These are phyloP conservation scores for Euphorbia corollata DNA, from an alignment of 441 rosid genomes.

Conservation along the genomic window DNA sequence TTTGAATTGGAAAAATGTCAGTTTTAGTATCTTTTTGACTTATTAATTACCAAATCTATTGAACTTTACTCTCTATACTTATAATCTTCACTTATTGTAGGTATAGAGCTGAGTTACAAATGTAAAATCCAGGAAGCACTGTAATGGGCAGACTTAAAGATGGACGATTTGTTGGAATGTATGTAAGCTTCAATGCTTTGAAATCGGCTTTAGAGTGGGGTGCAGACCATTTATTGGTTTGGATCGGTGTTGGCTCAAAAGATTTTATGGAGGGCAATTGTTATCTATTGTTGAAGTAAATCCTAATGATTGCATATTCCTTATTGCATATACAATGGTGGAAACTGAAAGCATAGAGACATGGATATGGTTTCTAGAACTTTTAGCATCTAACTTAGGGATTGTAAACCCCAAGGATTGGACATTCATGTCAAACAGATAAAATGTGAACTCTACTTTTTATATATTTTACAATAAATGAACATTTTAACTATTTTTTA, in stretches of 20 bases:
- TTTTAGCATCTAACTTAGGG: background rate
- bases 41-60: no score
- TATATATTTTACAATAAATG: background rate
- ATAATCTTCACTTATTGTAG: background rate
- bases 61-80: no score
- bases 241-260: no score
- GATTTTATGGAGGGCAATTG: no score
- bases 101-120: background rate
- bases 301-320: no score
- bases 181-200: background rate
- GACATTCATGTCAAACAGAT: background rate
- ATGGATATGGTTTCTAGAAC: background rate
- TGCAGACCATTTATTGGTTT: no score
- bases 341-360: background rate
- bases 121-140: background rate
- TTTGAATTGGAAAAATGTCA: no score
- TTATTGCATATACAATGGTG: no score
- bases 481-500: no score
- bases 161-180: background rate
- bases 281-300: no score
- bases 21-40: no score
- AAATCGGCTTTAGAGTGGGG: background rate
- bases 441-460: background rate
- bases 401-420: background rate
- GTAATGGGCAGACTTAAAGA: background rate